Base-by-base conservation (phyloP, 2,329 filamentous ascomycete species). In the Claviceps sp. region DNA sequence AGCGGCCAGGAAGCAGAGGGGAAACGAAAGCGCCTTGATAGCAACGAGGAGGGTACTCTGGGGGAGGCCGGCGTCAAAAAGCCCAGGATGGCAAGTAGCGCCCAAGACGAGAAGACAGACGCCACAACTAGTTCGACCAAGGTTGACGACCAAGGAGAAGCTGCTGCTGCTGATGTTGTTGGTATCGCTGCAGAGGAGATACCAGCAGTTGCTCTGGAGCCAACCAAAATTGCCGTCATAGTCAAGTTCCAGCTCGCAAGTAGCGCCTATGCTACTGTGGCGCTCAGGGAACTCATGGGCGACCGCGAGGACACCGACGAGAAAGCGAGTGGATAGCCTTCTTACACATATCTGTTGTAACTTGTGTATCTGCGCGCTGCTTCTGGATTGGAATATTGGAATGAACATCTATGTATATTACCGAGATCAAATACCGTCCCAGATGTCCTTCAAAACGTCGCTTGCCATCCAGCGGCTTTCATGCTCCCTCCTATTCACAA, bases 261-360 rank as follows among this genome's bases (percentile, higher is more conserved):
- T 48, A 89, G 86, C 62, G 85, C 88, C 62, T 94, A 94, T 69
- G 88, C 88, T 0, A 94, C 88, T 0, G 87, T 94, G 74, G 85
- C 86, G 13, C 65, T 94, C 57, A 72, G 88, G 50, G 88, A 94
- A 68, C 68, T 94, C 56, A 89, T 88, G 74, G 70, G 71, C n/a
- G 67, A 71, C 24, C 58, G 63, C 16, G 62, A 62, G 7, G 63
- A 67, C 50, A 58, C 58, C 10, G 41, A 54, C 56, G 19, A 43
- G 37, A 45, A 45, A 4, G 42, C 24, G 34, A 40, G 6, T 40
- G 34, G 44, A 37, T 37, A 6, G 17, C 4, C 4, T 13, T 13
- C 8, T 17, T 34, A 3, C 14, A 22, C 22, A 22, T 22, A 22
- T 22, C 42, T 47, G 17, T 14, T 19, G 6, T 17, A 1, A 16